Percentiles rank a stretch among this genome's conserved stretches.
Conservation (phyloP, 768 basidiomycete species). For the Galerina sulciceps region DNA sequence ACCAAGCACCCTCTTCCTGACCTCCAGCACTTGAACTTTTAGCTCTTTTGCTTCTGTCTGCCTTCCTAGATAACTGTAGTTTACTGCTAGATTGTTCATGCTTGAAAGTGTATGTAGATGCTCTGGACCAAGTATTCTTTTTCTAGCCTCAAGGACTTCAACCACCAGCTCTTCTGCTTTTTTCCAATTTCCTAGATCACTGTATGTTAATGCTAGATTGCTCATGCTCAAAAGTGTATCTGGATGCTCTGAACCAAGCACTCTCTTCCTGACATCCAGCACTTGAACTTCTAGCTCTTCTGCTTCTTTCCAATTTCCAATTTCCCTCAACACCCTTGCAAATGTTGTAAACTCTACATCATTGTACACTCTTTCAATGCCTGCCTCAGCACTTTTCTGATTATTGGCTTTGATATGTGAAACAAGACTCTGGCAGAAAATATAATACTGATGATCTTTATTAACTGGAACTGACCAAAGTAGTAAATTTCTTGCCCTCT, state of each 20-base stretch:
- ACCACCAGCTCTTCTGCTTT: background rate
- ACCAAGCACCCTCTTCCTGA: background rate
- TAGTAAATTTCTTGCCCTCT: background rate
- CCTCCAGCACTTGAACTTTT: background rate
- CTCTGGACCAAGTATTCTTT: background rate
- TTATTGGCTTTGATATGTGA: background rate
- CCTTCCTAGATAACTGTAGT: background rate
- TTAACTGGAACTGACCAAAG: background rate
- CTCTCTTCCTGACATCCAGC: background rate
- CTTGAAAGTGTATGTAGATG: background rate
- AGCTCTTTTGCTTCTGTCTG: background rate
- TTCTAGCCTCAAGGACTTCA: background rate
- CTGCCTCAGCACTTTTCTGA: too few relatives aligned
- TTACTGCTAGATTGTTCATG: background rate
- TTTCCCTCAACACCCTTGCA: background rate
- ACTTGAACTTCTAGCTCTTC: background rate
- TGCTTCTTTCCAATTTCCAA: background rate
- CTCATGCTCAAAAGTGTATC: background rate
- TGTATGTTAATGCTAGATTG: background rate
- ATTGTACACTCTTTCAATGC: background rate
- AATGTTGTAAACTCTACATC: background rate
- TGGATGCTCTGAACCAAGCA: background rate
- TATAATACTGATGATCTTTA: background rate
- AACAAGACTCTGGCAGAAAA: background rate
- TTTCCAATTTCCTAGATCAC: background rate